These are phyloP conservation scores for Collybiopsis luxurians DNA, from an alignment of 768 basidiomycete species.

Conservation along the genomic window DNA sequence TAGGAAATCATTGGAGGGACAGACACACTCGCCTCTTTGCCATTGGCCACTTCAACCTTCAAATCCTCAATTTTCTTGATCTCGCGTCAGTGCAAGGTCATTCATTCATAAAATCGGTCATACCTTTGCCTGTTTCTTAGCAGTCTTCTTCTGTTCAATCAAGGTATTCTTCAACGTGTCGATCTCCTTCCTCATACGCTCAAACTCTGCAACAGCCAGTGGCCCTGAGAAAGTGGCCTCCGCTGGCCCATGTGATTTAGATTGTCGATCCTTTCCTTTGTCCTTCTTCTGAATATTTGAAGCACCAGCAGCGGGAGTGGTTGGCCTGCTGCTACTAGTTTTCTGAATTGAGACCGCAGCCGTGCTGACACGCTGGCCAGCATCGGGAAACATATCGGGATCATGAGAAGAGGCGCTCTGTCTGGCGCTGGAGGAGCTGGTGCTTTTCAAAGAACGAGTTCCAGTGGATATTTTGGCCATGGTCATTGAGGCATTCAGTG, in stretches of 20 bases:
- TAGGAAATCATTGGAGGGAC: background rate
- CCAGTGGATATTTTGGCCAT: background rate
- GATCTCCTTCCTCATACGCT: slow-evolving; percentile 55
- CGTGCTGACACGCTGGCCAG: background rate
- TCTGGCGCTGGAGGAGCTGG: background rate
- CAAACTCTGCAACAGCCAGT: slow-evolving; percentile 45
- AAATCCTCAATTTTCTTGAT: slow-evolving; percentile 53
- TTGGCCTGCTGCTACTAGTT: background rate
- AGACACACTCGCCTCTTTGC: slow-evolving; percentile 36
- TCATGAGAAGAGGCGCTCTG: background rate
- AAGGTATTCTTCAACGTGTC: slow-evolving; percentile 50
- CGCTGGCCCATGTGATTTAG: background rate
- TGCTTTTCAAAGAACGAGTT: background rate
- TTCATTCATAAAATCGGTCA: slow-evolving; percentile 6
- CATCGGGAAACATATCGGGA: background rate
- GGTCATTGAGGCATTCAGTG: slow-evolving; percentile 10
- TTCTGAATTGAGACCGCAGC: background rate
- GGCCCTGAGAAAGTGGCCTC: slow-evolving; percentile 24
- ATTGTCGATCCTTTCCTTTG: slow-evolving; percentile 19
- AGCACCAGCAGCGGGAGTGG: background rate
- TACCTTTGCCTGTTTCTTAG: slow-evolving; percentile 60
- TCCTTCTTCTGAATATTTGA: slow-evolving; percentile 12
- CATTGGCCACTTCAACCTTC: slow-evolving; percentile 36
- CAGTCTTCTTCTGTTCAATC: slow-evolving; percentile 44
- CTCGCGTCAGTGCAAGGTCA: background rate